Evolutionary conservation across 2,329 filamentous ascomycete genomes (phyloP).

Genomic region (Microthyrium microscopicum): DNA sequence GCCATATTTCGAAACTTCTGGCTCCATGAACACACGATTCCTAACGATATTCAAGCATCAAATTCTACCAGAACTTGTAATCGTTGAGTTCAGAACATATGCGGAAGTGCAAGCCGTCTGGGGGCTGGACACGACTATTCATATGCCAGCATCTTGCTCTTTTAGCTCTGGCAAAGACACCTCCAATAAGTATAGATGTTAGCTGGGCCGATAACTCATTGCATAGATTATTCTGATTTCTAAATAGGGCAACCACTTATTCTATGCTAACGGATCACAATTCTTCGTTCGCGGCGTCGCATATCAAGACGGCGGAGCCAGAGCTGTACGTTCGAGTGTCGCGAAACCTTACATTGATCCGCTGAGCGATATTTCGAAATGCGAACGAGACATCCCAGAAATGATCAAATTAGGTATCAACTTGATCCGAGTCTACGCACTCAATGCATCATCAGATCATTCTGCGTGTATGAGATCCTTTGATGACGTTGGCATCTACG

Average conservation of each 20-base stretch:
- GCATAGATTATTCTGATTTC: too few relatives aligned
- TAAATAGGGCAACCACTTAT: not conserved
- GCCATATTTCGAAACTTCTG: too few relatives aligned
- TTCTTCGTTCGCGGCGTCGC: not conserved
- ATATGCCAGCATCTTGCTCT: too few relatives aligned
- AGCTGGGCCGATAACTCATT: too few relatives aligned
- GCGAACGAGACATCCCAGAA: not conserved
- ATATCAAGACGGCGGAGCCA: not conserved
- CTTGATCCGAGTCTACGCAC: not conserved
- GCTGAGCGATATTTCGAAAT: not conserved
- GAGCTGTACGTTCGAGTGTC: not conserved
- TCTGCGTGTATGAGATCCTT: not conserved
- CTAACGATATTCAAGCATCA: too few relatives aligned
- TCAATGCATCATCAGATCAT: not conserved
- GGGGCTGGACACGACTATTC: too few relatives aligned
- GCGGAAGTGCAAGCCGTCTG: too few relatives aligned
- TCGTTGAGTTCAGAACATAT: too few relatives aligned
- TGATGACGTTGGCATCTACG: conserved; percentile 1
- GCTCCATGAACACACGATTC: too few relatives aligned
- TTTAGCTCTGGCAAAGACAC: too few relatives aligned
- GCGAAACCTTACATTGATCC: not conserved
- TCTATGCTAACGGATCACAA: not conserved
- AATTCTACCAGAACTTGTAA: too few relatives aligned
- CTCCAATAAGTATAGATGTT: too few relatives aligned
- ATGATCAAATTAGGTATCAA: not conserved